Evolutionary conservation across 306 rosid genomes (phyloP), one percentile per base, ranked within the genome.

Genomic region (Cucumis hystrix): DNA sequence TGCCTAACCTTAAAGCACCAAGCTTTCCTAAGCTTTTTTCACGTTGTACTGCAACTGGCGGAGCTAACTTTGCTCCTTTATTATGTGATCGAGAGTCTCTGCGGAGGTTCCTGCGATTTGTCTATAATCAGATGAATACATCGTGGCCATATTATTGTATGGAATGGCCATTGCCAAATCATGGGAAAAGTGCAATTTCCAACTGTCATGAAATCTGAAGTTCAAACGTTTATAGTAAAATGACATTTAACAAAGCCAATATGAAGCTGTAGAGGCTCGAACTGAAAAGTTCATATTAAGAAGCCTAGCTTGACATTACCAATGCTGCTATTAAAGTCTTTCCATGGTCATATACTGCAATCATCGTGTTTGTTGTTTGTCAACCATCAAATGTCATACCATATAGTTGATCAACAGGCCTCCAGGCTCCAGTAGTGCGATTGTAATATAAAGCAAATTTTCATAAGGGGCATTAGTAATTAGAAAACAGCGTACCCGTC

Each of bases 11-110:
- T 37, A 76, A 84, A 81, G 80, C 47, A 67, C 73, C 57, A 39
- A 80, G 83, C 73, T 40, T 85, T 68, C 82, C 78, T 61, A 55
- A 58, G 40, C 75, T 78, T 80, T 61, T 82, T 75, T 69, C 86
- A 70, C 77, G 81, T 84, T 86, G 87, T 61, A 76, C 77, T 35
- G 82, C 45, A 60, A 76, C 78, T 62, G 77, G 61, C 73, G 86
- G 86, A 75, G 65, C 63, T 80, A 70, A 82, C 81, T 84, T 83
- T 80, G 68, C 87, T 82, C 82, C 90, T 78, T 83, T 79, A 2
- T 52, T 77, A 78, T 40, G 65, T 41, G 80, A 81, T 52, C 6
- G 83, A 73, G 80, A 77, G 55, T 75, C 81, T 47, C 80, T 85
- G 73, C 73, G 81, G 69, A 77, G 72, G 63, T 77, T 90, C 21